Conservation (phyloP, 768 basidiomycete genomes). For the Amylocystis lapponica region DNA sequence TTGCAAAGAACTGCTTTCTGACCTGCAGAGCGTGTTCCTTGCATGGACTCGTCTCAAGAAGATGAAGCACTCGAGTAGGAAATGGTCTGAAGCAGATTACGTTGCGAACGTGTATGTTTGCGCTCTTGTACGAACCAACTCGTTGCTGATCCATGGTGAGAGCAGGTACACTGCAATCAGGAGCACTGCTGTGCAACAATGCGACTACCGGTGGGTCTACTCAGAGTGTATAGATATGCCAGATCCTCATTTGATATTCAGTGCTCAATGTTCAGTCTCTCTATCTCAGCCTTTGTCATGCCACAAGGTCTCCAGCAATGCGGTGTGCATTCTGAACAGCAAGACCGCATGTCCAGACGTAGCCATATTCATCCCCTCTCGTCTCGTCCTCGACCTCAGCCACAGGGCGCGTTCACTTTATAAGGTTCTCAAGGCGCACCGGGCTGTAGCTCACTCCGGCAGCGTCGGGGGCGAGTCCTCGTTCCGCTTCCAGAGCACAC, state of each 20-base stretch:
- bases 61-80: conserved; percentile 42
- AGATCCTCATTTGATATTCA: conserved; percentile 13
- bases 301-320: conserved; percentile 22
- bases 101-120: conserved; percentile 46
- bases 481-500: conserved; percentile 47
- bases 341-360: conserved; percentile 46
- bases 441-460: conserved; percentile 28
- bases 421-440: conserved; percentile 39
- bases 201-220: conserved; percentile 35
- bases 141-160: too few species aligned
- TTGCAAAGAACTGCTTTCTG: conserved; percentile 27
- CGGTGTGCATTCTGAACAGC: conserved; percentile 37
- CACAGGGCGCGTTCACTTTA: conserved; percentile 40
- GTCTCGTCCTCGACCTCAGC: conserved; percentile 35
- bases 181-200: conserved; percentile 36
- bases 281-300: conserved; percentile 39
- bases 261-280: conserved; percentile 43
- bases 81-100: conserved; percentile 50
- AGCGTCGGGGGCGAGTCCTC: conserved; percentile 37
- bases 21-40: conserved; percentile 34
- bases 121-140: too few species aligned
- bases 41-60: conserved; percentile 40
- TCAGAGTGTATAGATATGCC: background rate
- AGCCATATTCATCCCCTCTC: conserved; percentile 39
- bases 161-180: conserved; percentile 45